phyloP scores from a whole-genome alignment of 2,329 filamentous ascomycete species.

The Pezicula neosporulosa region DNA sequence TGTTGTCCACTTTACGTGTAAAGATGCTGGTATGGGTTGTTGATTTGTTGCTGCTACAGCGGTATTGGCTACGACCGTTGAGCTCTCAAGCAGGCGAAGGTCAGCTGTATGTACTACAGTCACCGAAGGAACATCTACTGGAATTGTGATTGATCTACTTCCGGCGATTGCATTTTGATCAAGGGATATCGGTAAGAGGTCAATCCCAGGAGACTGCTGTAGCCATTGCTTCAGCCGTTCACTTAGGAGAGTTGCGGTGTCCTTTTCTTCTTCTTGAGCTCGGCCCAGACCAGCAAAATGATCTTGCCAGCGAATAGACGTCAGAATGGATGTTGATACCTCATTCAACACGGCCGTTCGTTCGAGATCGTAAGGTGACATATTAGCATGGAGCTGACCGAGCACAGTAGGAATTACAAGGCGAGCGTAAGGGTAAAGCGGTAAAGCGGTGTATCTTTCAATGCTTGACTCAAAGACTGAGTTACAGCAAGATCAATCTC shows the following conservation, averaged over 20 bases:
- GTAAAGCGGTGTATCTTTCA: constrained; percentile 37
- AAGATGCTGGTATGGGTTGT: constrained; percentile 59
- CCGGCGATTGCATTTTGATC: constrained; percentile 30
- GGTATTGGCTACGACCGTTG: constrained; percentile 29
- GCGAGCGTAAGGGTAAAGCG: constrained; percentile 42
- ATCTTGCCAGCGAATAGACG: constrained; percentile 42
- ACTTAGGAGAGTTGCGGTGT: constrained; percentile 18
- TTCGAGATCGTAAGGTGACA: constrained; percentile 53
- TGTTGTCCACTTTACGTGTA: constrained; percentile 61
- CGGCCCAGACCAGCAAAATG: constrained; percentile 48
- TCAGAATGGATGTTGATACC: constrained; percentile 45
- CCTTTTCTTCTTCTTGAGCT: constrained; percentile 18
- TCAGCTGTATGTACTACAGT: constrained; percentile 80
- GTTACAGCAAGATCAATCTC: constrained; percentile 57
- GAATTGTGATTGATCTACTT: constrained; percentile 71
- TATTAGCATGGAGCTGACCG: constrained; percentile 37
- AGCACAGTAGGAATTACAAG: constrained; percentile 43
- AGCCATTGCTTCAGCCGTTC: constrained; percentile 23
- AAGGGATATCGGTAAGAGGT: constrained; percentile 16
- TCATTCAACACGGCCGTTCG: constrained; percentile 50
- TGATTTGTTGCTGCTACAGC: constrained; percentile 57
- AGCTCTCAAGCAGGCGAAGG: constrained; percentile 46
- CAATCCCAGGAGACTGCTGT: constrained; percentile 17
- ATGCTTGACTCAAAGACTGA: constrained; percentile 36
- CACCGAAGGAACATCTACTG: constrained; percentile 83